A percentile compares a stretch with the other conserved stretches of the same genome.
phyloP scores from a whole-genome alignment of 345 rosid species.

The Citrus medica region DNA sequence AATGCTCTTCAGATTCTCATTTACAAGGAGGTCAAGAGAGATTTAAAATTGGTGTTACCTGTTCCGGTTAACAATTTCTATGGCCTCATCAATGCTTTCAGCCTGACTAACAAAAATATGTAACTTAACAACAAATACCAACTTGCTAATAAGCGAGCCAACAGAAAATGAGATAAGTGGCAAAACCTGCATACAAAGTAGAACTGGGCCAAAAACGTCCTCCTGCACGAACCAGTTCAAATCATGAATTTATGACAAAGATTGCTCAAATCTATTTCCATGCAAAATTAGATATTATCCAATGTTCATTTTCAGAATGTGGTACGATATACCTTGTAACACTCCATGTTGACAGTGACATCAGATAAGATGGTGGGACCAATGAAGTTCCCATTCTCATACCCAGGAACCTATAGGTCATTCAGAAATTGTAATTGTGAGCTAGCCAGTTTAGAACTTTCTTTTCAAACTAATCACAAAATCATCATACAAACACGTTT shows the following conservation, averaged over 20 bases:
- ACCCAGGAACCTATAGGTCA: slow-evolving; percentile 81
- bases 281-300: neutral
- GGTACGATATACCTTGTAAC: slow-evolving; percentile 75
- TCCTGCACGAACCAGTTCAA: slow-evolving; percentile 46
- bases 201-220: slow-evolving; percentile 98
- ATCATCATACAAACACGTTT: neutral
- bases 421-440: neutral
- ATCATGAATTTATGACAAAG: neutral
- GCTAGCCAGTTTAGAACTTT: slow-evolving; percentile 5
- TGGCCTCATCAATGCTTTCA: slow-evolving; percentile 83
- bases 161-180: slow-evolving; percentile 5
- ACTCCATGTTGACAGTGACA: slow-evolving; percentile 88
- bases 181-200: slow-evolving; percentile 82
- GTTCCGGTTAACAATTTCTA: slow-evolving; percentile 70
- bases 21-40: neutral
- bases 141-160: neutral
- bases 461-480: neutral
- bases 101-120: slow-evolving; percentile 49
- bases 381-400: slow-evolving; percentile 84
- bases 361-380: slow-evolving; percentile 91
- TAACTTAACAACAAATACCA: slow-evolving; percentile 1
- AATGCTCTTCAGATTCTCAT: neutral
- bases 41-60: slow-evolving; percentile 44
- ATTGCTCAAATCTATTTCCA: neutral
- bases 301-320: neutral